Evolutionary conservation across 2,329 filamentous ascomycete species (phyloP).

Genomic region (Aspergillus hortae): DNA sequence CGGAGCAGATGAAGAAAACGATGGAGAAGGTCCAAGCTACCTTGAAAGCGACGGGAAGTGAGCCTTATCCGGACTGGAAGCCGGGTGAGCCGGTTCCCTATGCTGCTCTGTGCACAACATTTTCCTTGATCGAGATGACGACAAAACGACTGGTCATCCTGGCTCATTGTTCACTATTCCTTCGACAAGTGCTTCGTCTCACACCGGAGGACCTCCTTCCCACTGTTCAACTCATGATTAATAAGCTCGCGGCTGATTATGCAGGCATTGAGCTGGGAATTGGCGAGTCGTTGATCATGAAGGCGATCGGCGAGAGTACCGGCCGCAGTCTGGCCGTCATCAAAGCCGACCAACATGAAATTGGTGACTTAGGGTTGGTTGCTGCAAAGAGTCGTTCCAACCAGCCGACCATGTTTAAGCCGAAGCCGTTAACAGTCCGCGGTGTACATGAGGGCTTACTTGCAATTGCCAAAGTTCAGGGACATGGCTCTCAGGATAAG

Average conservation of each 20-base stretch:
- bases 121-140: constrained; percentile 91
- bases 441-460: constrained; percentile 87
- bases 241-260: constrained; percentile 95
- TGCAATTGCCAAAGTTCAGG: constrained; percentile 79
- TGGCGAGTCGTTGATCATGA: constrained; percentile 97
- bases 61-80: constrained; percentile 95
- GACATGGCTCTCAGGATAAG: constrained; percentile 80
- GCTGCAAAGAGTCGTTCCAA: constrained; percentile 93
- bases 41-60: constrained; percentile 64
- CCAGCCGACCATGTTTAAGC: constrained; percentile 98
- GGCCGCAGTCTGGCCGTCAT: constrained; percentile 84
- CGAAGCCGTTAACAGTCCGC: constrained; percentile 80
- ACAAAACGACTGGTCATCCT: constrained; percentile 85
- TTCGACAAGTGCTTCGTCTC: constrained; percentile 88
- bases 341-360: constrained; percentile 93
- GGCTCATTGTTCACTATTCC: constrained; percentile 83
- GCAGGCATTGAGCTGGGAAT: constrained; percentile 97
- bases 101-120: constrained; percentile 88
- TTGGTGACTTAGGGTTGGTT: constrained; percentile 90
- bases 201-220: constrained; percentile 84
- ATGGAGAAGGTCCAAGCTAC: constrained; percentile 77
- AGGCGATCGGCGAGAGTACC: constrained; percentile 91
- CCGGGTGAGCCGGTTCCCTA: constrained; percentile 86
- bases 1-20: constrained; percentile 68
- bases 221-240: constrained; percentile 92